These are phyloP conservation scores for Davidsoniella virescens DNA, from an alignment of 2,329 filamentous ascomycete species.

Conservation along the genomic window DNA sequence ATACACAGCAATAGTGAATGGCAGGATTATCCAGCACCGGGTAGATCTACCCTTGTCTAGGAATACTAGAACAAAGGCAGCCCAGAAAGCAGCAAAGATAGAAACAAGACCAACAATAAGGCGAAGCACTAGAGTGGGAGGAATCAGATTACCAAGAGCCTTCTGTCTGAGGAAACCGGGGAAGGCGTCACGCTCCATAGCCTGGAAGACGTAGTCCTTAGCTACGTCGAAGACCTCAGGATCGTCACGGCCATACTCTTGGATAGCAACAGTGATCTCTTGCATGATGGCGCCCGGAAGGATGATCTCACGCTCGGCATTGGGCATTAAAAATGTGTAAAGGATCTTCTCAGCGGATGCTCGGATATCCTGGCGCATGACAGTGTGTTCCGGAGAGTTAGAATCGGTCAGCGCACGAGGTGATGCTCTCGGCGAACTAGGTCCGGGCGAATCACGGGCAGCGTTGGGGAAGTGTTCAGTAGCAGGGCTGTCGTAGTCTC, in stretches of 20 bases:
- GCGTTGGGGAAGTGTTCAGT: slow-evolving; percentile 1
- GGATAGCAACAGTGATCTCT: slow-evolving; percentile 73
- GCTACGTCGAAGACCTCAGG: slow-evolving; percentile 94
- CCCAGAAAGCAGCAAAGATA: slow-evolving; percentile 89
- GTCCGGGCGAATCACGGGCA: slow-evolving; percentile 19
- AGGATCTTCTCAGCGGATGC: slow-evolving; percentile 94
- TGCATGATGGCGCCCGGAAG: slow-evolving; percentile 75
- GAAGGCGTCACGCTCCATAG: slow-evolving; percentile 98
- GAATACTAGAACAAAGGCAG: slow-evolving; percentile 84
- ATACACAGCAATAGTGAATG: slow-evolving; percentile 84
- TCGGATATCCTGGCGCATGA: slow-evolving; percentile 77
- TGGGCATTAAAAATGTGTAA: slow-evolving; percentile 90
- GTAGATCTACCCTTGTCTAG: slow-evolving; percentile 58
- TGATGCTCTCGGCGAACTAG: slow-evolving; percentile 37
- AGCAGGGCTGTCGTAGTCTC: slow-evolving; percentile 27
- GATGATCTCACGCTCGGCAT: slow-evolving; percentile 92
- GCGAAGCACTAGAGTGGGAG: slow-evolving; percentile 71
- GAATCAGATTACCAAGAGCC: slow-evolving; percentile 88
- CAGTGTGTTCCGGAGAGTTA: slow-evolving; percentile 67
- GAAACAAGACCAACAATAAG: slow-evolving; percentile 71
- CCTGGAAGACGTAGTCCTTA: slow-evolving; percentile 98
- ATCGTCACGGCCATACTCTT: slow-evolving; percentile 82
- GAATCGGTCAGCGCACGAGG: slow-evolving; percentile 52
- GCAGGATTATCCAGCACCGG: slow-evolving; percentile 77
- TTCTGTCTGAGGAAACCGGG: slow-evolving; percentile 91